Conservation (phyloP, 2,329 filamentous ascomycete genomes). For the Sclerotinia nivalis region DNA sequence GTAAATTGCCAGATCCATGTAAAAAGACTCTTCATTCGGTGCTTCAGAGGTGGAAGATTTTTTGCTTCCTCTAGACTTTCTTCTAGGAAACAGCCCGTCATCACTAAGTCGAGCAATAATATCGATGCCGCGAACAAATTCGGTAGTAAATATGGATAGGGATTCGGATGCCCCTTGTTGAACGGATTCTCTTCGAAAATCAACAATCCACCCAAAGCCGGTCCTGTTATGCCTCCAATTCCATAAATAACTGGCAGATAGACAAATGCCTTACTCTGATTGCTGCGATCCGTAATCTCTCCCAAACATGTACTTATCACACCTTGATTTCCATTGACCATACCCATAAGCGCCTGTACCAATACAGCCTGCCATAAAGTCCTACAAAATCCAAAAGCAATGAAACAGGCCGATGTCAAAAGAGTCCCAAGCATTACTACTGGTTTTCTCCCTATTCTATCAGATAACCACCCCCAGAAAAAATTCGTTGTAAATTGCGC, state of each 20-base stretch:
- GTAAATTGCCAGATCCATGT: slow-evolving; percentile 70
- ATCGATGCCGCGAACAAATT: slow-evolving; percentile 78
- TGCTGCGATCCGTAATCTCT: slow-evolving; percentile 91
- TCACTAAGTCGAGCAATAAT: slow-evolving; percentile 68
- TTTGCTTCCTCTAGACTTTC: slow-evolving; percentile 76
- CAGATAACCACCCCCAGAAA: slow-evolving; percentile 83
- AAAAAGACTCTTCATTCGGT: slow-evolving; percentile 60
- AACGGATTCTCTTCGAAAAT: slow-evolving; percentile 60
- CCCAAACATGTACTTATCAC: slow-evolving; percentile 92
- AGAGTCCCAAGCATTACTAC: slow-evolving; percentile 80
- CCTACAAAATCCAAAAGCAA: slow-evolving; percentile 82
- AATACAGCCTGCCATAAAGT: slow-evolving; percentile 81
- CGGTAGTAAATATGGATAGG: slow-evolving; percentile 80
- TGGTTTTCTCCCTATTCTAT: slow-evolving; percentile 77
- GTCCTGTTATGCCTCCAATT: slow-evolving; percentile 88
- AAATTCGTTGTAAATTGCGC: slow-evolving; percentile 93
- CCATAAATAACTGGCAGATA: slow-evolving; percentile 97
- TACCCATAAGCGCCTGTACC: slow-evolving; percentile 86
- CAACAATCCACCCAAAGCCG: slow-evolving; percentile 83
- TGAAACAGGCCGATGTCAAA: slow-evolving; percentile 78
- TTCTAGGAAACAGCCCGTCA: slow-evolving; percentile 79
- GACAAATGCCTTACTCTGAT: slow-evolving; percentile 90
- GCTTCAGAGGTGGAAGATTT: slow-evolving; percentile 59
- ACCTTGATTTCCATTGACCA: slow-evolving; percentile 93
- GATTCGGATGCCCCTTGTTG: slow-evolving; percentile 51